A percentile compares a stretch with the other conserved stretches of the same genome.
Evolutionary conservation across 371 early-diverging fungal species (phyloP).

Genomic region (Batrachochytrium dendrobatidis): DNA sequence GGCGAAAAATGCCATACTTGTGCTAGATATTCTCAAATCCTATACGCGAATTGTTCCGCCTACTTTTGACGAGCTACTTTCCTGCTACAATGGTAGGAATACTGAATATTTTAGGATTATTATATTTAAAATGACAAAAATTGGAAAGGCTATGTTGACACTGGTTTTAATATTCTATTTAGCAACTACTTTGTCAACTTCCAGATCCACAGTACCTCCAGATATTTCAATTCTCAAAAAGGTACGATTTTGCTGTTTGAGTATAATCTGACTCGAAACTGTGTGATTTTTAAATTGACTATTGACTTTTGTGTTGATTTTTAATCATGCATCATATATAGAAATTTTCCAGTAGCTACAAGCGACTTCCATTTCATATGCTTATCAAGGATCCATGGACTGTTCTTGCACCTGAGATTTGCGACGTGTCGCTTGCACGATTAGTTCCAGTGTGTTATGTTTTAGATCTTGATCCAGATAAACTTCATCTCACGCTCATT

Average conservation of each 20-base stretch:
- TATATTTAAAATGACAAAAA: slow-evolving; percentile 2
- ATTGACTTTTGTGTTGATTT: no score
- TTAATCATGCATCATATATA: no score
- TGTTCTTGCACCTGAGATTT: slow-evolving; percentile 37
- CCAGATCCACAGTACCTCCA: not conserved
- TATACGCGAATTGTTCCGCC: slow-evolving; percentile 30
- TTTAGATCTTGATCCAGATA: slow-evolving; percentile 38
- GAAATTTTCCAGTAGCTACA: no score
- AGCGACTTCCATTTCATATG: slow-evolving; percentile 49
- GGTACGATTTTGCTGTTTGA: not conserved
- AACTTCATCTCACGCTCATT: slow-evolving; percentile 44
- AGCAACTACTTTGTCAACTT: not conserved
- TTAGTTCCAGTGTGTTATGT: slow-evolving; percentile 41
- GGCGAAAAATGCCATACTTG: slow-evolving; percentile 15
- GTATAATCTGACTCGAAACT: no score
- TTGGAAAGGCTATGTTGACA: not conserved
- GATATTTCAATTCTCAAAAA: not conserved
- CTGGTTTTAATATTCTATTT: no score
- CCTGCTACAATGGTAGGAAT: slow-evolving; percentile 1
- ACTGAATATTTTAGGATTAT: not conserved
- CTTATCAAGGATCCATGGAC: slow-evolving; percentile 35
- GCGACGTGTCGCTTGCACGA: slow-evolving; percentile 30
- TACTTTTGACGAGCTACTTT: not conserved
- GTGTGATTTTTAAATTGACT: not conserved
- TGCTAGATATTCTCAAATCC: slow-evolving; percentile 37